These are phyloP conservation scores for Aegilops speltoides DNA, from an alignment of 176 grass and related monocot genomes.

Conservation along the genomic window DNA sequence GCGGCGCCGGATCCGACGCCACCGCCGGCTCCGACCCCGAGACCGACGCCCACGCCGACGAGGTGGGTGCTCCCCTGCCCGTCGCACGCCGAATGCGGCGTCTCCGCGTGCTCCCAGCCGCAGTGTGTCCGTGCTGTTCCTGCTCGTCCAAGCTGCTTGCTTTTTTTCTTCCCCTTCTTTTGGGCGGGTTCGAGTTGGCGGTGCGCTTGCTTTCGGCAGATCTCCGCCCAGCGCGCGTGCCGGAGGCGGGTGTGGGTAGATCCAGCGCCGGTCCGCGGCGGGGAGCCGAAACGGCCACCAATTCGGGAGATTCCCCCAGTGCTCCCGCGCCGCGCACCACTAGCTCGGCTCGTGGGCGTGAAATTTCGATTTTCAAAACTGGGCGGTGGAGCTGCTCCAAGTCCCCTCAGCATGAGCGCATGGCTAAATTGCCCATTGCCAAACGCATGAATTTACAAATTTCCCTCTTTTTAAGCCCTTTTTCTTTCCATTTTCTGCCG, in stretches of 20 bases:
- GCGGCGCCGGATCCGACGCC: constrained; percentile 46
- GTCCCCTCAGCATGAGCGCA: not conserved
- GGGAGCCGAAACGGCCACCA: not conserved
- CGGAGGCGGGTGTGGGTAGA: constrained; percentile 7
- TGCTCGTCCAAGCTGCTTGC: constrained; percentile 1
- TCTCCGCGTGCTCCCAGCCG: not conserved
- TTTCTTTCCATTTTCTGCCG: not conserved
- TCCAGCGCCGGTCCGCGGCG: constrained; percentile 13
- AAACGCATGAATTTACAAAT: not conserved
- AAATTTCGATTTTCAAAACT: constrained; percentile 15
- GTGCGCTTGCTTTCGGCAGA: constrained; percentile 22
- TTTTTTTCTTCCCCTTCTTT: not conserved
- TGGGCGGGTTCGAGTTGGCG: constrained; percentile 7
- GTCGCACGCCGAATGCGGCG: constrained; percentile 9
- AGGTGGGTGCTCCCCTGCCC: constrained; percentile 20
- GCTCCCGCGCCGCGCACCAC: not conserved
- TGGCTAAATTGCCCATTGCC: not conserved
- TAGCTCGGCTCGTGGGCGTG: not conserved
- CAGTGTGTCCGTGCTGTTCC: not conserved
- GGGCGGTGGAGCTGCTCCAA: not conserved
- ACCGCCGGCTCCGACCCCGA: constrained; percentile 47
- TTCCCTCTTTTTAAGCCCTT: not conserved
- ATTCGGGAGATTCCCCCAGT: not conserved
- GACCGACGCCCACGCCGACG: constrained; percentile 42
- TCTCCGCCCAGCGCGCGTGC: constrained; percentile 24